Base-by-base conservation (phyloP, 2,329 filamentous ascomycete genomes). In the Acephala macrosclerotiorum region DNA sequence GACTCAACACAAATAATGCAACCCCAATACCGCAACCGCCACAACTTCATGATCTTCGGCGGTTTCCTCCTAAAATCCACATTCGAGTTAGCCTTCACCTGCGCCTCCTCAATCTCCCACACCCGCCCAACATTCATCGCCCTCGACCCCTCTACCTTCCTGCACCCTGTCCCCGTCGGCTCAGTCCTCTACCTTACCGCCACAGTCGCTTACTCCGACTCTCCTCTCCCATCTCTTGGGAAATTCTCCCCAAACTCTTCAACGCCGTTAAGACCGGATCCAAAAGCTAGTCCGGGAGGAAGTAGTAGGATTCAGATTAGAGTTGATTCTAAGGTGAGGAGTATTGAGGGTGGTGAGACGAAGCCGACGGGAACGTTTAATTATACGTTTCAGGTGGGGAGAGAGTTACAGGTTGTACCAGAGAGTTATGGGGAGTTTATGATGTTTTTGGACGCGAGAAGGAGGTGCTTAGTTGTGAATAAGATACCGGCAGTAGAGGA, bases 1-100 rank as follows among this genome's bases (percentile, higher is more conserved):
- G 49, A 85, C 72, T 89, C 87, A n/a, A 88, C 89, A 4, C 86
- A 85, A 71, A 90, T 92, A 68, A 92, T 92, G 89, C 89, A 91
- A 70, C 90, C 90, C 0, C 88, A 91, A 76, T 86, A 89, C 75
- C 85, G 89, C 57, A 90, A 90, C 76, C 79, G 88, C 2, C 89
- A 91, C 76, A 88, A 89, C 70, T 90, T 90, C 78, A 91, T 91
- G 89, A 91, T 92, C 63, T 92, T 92, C 72, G 90, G 90, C 62
- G 90, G 90, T 14, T 91, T 89, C 73, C 82, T 92, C 1, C 82
- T 92, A 1, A 90, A 90, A 74, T 86, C 89, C 68, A 89, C 89
- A 0, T 92, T 91, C 70, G 90, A 92, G 75, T 82, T 92, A 1
- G 89, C 90, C 1, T 92, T 92, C 77, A 91, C 89, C 72, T 90